Percentiles rank a stretch among this genome's conserved stretches.
phyloP scores from a whole-genome alignment of 768 basidiomycete genomes.

The Pisolithus tinctorius region DNA sequence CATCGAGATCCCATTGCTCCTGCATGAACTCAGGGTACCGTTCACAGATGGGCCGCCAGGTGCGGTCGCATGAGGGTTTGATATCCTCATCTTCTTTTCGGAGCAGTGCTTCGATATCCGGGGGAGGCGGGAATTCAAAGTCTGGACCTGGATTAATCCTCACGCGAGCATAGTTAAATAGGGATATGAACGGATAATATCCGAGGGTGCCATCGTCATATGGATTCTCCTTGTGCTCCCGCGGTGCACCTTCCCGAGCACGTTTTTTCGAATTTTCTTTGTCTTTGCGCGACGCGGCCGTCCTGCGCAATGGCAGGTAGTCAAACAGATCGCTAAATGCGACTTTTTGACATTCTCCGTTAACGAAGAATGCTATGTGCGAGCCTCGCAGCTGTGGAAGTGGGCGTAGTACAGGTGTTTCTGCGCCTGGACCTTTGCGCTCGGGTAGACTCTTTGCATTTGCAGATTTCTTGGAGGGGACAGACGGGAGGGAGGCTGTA shows the following conservation, averaged over 20 bases:
- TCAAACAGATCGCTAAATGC: constrained; percentile 90
- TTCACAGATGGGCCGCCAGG: constrained; percentile 78
- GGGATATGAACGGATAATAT: constrained; percentile 91
- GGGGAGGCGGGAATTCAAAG: constrained; percentile 75
- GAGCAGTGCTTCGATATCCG: constrained; percentile 66
- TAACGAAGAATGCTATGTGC: constrained; percentile 83
- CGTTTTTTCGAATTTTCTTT: constrained; percentile 51
- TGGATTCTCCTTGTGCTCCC: constrained; percentile 73
- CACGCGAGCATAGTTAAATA: constrained; percentile 86
- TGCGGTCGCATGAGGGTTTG: constrained; percentile 27
- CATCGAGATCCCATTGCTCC: constrained; percentile 77
- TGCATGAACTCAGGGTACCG: constrained; percentile 80
- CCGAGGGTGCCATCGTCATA: constrained; percentile 94
- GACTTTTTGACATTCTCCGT: constrained; percentile 75
- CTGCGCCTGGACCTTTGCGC: constrained; percentile 32
- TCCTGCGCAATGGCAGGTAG: constrained; percentile 73
- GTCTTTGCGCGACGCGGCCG: constrained; percentile 46
- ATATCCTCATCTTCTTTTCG: constrained; percentile 27
- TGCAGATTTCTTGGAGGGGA: constrained; percentile 54
- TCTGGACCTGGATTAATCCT: constrained; percentile 84
- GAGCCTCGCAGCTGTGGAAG: constrained; percentile 69
- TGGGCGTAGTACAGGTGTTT: constrained; percentile 43
- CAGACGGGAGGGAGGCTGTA: constrained; percentile 50
- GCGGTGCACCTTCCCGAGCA: constrained; percentile 54
- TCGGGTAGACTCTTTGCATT: constrained; percentile 67